A percentile compares a stretch with the other conserved stretches of the same genome.
phyloP scores from a whole-genome alignment of 2,329 filamentous ascomycete species.

The Colletotrichum sojae region DNA sequence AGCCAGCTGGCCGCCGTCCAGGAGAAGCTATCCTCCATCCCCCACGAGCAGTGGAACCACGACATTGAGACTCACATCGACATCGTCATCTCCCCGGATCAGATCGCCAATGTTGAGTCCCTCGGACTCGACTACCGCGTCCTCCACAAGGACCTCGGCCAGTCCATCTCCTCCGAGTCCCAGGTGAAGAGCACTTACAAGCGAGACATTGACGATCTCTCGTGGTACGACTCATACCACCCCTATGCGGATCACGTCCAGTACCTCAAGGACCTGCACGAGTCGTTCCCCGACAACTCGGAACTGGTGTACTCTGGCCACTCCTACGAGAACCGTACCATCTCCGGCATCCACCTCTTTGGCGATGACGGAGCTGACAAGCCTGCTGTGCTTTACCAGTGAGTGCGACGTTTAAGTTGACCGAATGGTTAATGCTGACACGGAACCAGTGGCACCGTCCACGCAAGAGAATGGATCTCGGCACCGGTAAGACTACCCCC shows the following conservation, averaged over 20 bases:
- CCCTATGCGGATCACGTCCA: conserved; percentile 63
- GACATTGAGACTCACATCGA: conserved; percentile 44
- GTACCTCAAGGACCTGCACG: conserved; percentile 60
- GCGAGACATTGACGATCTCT: conserved; percentile 50
- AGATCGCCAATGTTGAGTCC: conserved; percentile 42
- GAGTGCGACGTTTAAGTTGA: not conserved
- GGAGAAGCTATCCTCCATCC: conserved; percentile 41
- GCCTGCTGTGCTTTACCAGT: conserved; percentile 63
- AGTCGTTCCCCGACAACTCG: conserved; percentile 59
- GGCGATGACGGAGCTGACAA: conserved; percentile 59
- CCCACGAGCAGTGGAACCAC: conserved; percentile 47
- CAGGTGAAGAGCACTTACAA: conserved; percentile 22
- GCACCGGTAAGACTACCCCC: conserved; percentile 61
- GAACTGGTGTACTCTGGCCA: conserved; percentile 61
- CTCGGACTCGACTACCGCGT: conserved; percentile 45
- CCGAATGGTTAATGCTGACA: not conserved
- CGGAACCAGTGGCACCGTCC: conserved; percentile 56
- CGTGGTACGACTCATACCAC: conserved; percentile 67
- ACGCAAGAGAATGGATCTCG: conserved; percentile 69
- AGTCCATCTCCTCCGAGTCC: conserved; percentile 44
- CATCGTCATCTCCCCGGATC: conserved; percentile 46
- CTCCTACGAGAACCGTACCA: conserved; percentile 62
- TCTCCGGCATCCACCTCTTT: conserved; percentile 71
- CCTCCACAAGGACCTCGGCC: conserved; percentile 45
- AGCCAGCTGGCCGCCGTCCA: conserved; percentile 40